Base-by-base conservation (phyloP, 2,329 filamentous ascomycete genomes). In the Nemania serpens region DNA sequence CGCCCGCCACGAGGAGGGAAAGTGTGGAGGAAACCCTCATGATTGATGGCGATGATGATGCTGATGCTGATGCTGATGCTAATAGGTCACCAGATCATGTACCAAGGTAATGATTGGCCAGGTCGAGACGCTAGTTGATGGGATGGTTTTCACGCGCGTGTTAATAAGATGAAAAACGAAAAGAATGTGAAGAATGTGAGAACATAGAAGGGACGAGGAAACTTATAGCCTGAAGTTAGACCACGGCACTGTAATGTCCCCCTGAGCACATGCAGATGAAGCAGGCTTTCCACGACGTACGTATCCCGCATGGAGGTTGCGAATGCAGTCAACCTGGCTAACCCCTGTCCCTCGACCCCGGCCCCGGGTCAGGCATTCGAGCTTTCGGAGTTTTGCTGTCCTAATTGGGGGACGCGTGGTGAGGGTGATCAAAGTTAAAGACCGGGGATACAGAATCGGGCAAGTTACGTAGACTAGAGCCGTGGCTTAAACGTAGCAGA, bases 11-110 rank as follows among this genome's bases (percentile, higher is more conserved):
- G 5, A 68, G 13, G 36, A 68, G 29, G 17, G 58, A 57, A 15
- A 70, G 12, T 29, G 57, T 55, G n/a, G 46, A 53, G 36, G 34
- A 36, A 43, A 47, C 43, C 66, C 66, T 69, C 69, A 71, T 70
- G 7, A 52, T 68, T 29, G 51, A 6, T 48, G 5, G 18, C n/a
- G n/a, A n/a, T n/a, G n/a, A n/a, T n/a, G n/a, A n/a, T n/a, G n/a
- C n/a, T n/a, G n/a, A n/a, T n/a, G n/a, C n/a, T n/a, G n/a, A n/a
- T n/a, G n/a, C 3, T 29, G 25, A 29, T 29, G 25, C 7, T 3
- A 29, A 29, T 4, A 3, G 25, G 25, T 7, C 25, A 29, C 25
- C 25, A 29, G 25, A 29, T 29, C 25, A 29, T 29, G 25, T 29
- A 29, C 25, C 25, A 29, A 29, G 4, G 25, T 29, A 29, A 29